A percentile compares a stretch with the other conserved stretches of the same genome.
Conservation (phyloP, 192 early-diverging fungal genomes). For the Globomyces pollinis-pini region DNA sequence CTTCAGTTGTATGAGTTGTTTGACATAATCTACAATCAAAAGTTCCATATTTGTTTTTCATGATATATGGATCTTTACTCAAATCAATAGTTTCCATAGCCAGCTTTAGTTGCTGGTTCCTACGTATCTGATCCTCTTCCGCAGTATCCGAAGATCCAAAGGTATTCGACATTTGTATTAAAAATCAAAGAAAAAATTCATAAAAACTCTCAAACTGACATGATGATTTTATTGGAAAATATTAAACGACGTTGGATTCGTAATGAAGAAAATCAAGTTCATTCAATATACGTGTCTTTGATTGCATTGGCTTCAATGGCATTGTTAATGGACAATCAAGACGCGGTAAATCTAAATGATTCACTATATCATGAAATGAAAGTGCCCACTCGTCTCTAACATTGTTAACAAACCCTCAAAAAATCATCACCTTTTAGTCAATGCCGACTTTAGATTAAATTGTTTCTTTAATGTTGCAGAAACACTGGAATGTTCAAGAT, state of each 20-base stretch:
- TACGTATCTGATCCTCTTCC: too few species aligned
- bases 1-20: constrained; percentile 79
- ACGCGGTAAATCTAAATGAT: neutral
- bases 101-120: too few species aligned
- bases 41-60: constrained; percentile 68
- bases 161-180: too few species aligned
- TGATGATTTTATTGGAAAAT: too few species aligned
- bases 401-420: too few species aligned
- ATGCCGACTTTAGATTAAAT: neutral
- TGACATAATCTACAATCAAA: constrained; percentile 56
- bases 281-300: too few species aligned
- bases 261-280: too few species aligned
- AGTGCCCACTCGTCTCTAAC: constrained; percentile 6
- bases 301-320: too few species aligned
- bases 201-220: too few species aligned
- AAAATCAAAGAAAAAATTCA: too few species aligned
- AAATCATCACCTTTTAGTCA: constrained; percentile 9
- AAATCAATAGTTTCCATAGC: constrained; percentile 95
- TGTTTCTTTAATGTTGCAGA: constrained; percentile 34
- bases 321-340: constrained; percentile 2
- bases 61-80: constrained; percentile 94
- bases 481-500: constrained; percentile 43
- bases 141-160: too few species aligned
- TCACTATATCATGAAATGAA: constrained; percentile 3
- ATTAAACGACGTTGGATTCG: too few species aligned